phyloP scores from a whole-genome alignment of 805 yeast species.

The Ogataea ramenticola region DNA sequence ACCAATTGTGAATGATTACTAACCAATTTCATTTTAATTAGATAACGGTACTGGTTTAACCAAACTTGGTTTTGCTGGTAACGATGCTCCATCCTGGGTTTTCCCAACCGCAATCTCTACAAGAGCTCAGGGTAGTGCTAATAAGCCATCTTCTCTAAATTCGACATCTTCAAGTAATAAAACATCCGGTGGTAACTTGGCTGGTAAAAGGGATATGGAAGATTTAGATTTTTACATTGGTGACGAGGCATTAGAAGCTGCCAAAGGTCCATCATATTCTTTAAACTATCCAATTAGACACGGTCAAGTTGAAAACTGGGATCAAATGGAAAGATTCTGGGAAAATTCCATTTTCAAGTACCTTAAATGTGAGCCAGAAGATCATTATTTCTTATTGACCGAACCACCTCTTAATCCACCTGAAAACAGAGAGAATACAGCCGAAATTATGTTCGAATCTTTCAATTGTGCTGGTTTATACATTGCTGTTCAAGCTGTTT shows the following conservation, averaged over 20 bases:
- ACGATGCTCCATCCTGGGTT: slow-evolving; percentile 94
- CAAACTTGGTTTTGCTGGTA: slow-evolving; percentile 96
- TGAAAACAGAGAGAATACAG: slow-evolving; percentile 96
- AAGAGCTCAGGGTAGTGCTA: slow-evolving; percentile 37
- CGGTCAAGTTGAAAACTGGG: slow-evolving; percentile 99
- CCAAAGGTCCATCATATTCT: slow-evolving; percentile 86
- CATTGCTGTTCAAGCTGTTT: slow-evolving; percentile 97
- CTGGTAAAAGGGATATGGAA: slow-evolving; percentile 79
- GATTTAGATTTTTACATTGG: slow-evolving; percentile 94
- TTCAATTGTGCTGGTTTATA: slow-evolving; percentile 98
- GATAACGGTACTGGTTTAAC: slow-evolving; percentile 95
- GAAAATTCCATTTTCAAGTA: slow-evolving; percentile 95
- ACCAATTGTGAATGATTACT: slow-evolving; percentile 5
- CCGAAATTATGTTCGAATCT: slow-evolving; percentile 97
- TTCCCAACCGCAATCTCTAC: slow-evolving; percentile 97
- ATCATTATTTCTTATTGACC: slow-evolving; percentile 89
- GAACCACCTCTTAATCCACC: slow-evolving; percentile 99
- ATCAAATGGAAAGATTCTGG: slow-evolving; percentile 99
- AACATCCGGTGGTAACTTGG: slow-evolving; percentile 33
- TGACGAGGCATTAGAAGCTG: slow-evolving; percentile 86
- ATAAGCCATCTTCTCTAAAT: slow-evolving; percentile 35
- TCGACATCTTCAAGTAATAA: slow-evolving; percentile 13
- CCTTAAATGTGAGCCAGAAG: slow-evolving; percentile 97
- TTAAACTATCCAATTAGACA: slow-evolving; percentile 90
- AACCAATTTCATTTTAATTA: slow-evolving; percentile 3